Percentiles rank a stretch among this genome's conserved stretches.
These are phyloP conservation scores for Trametes pubescens DNA, from an alignment of 1,284 basidiomycete genomes.

Conservation along the genomic window DNA sequence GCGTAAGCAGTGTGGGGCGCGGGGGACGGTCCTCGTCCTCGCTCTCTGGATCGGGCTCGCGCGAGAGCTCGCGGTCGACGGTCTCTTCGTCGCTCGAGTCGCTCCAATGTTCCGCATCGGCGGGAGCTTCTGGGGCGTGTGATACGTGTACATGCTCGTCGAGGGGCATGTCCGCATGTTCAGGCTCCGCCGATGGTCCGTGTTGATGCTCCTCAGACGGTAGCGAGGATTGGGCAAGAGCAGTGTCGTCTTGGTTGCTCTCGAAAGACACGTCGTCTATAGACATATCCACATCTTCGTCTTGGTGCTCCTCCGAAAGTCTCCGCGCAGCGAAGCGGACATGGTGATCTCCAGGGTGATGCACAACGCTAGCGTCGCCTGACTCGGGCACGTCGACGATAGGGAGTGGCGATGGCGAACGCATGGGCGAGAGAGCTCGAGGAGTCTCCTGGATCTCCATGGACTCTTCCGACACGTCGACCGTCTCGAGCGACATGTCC, in stretches of 20 bases:
- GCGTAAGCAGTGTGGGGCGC: constrained; percentile 13
- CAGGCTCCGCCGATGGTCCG: too few relatives aligned
- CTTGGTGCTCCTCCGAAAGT: constrained; percentile 27
- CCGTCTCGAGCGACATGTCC: constrained; percentile 20
- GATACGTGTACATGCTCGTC: not conserved
- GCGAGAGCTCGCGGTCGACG: constrained; percentile 45
- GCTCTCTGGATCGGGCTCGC: constrained; percentile 41
- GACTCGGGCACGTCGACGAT: constrained; percentile 20
- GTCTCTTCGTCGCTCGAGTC: constrained; percentile 35
- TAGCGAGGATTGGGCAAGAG: not conserved
- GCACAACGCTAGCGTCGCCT: constrained; percentile 2
- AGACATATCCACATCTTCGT: constrained; percentile 12
- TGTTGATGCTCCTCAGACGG: not conserved
- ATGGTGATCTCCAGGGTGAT: constrained; percentile 13
- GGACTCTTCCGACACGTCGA: constrained; percentile 4
- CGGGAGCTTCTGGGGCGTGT: constrained; percentile 7
- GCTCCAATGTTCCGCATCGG: constrained; percentile 27
- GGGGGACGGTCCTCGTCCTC: constrained; percentile 23
- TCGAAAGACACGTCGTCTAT: constrained; percentile 18
- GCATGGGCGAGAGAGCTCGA: constrained; percentile 4
- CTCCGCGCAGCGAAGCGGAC: constrained; percentile 27
- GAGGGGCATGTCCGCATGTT: constrained; percentile 6
- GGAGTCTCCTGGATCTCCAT: constrained; percentile 9
- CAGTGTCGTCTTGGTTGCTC: not conserved
- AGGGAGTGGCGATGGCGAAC: constrained; percentile 30